Evolutionary conservation across 495 filamentous ascomycete genomes (phyloP).

Genomic region (Cladorrhinum samala): DNA sequence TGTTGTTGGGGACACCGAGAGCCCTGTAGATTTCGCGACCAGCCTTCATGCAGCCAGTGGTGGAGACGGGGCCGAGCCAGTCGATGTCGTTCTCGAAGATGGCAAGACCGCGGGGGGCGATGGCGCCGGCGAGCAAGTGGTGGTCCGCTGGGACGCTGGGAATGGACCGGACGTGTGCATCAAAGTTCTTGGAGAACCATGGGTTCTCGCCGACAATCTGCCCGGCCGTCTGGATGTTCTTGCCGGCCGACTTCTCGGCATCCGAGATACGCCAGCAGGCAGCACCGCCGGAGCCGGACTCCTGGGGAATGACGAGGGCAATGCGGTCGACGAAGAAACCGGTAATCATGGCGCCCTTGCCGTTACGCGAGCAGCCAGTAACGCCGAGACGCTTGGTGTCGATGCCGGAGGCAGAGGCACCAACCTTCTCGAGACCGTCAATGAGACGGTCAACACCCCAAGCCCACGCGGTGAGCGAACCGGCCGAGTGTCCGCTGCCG

Average conservation of each 20-base stretch:
- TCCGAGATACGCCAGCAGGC: conserved; percentile 52
- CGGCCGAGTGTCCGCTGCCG: conserved; percentile 42
- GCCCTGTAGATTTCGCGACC: conserved; percentile 47
- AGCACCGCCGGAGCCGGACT: conserved; percentile 47
- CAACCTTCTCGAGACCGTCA: conserved; percentile 47
- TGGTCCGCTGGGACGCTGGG: conserved; percentile 43
- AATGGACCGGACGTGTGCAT: conserved; percentile 31
- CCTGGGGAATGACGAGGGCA: conserved; percentile 49
- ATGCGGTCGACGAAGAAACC: conserved; percentile 47
- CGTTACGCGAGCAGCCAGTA: conserved; percentile 50
- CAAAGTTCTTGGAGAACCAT: conserved; percentile 44
- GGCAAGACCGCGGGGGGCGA: conserved; percentile 42
- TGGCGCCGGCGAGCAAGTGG: conserved; percentile 44
- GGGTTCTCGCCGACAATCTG: conserved; percentile 49
- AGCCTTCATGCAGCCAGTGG: conserved; percentile 51
- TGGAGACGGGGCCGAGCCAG: conserved; percentile 48
- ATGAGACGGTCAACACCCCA: conserved; percentile 51
- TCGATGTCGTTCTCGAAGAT: conserved; percentile 51
- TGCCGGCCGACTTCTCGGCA: conserved; percentile 35
- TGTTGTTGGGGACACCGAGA: conserved; percentile 42
- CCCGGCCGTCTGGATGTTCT: conserved; percentile 49
- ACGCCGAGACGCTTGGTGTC: conserved; percentile 45
- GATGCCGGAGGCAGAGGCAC: conserved; percentile 36
- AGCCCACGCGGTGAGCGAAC: conserved; percentile 47
- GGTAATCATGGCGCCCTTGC: conserved; percentile 49